phyloP scores from a whole-genome alignment of 768 basidiomycete genomes.

The Leucosporidium yakuticum region DNA sequence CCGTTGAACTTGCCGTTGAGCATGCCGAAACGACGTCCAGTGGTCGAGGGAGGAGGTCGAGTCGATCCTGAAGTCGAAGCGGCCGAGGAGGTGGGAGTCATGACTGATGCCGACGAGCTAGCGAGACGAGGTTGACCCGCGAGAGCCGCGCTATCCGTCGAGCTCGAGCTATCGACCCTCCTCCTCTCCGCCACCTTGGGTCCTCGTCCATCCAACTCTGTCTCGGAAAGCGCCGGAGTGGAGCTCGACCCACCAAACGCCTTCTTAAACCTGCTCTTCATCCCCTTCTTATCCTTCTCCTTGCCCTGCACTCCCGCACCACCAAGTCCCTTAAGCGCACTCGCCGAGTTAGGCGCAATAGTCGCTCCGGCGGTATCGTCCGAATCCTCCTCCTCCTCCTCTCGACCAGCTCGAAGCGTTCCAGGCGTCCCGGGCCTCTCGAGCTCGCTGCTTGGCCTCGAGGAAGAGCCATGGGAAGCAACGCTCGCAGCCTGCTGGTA shows the following conservation, averaged over 20 bases:
- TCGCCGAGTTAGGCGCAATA: background rate
- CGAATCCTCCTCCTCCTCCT: constrained; percentile 18
- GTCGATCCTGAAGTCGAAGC: constrained; percentile 3
- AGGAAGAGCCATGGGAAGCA: background rate
- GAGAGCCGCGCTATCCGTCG: background rate
- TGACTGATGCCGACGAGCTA: background rate
- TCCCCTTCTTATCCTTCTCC: constrained; percentile 32
- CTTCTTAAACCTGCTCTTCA: constrained; percentile 30
- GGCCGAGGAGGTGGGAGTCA: constrained; percentile 7
- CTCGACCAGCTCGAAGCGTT: background rate
- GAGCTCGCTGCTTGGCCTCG: background rate
- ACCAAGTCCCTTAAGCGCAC: background rate
- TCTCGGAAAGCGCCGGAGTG: constrained; percentile 1
- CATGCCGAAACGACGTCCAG: constrained; percentile 49
- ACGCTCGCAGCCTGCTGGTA: background rate
- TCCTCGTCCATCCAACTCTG: background rate
- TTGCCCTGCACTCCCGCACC: background rate
- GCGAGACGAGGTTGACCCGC: background rate
- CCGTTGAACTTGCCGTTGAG: constrained; percentile 85
- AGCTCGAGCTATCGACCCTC: constrained; percentile 4
- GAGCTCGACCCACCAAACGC: constrained; percentile 18
- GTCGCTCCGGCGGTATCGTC: constrained; percentile 29
- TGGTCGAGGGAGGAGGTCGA: constrained; percentile 15
- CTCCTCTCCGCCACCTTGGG: background rate
- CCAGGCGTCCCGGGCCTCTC: constrained; percentile 4